These are phyloP conservation scores for Protomyces lactucae-debilis DNA, from an alignment of 1,139 yeast genomes.

Conservation along the genomic window DNA sequence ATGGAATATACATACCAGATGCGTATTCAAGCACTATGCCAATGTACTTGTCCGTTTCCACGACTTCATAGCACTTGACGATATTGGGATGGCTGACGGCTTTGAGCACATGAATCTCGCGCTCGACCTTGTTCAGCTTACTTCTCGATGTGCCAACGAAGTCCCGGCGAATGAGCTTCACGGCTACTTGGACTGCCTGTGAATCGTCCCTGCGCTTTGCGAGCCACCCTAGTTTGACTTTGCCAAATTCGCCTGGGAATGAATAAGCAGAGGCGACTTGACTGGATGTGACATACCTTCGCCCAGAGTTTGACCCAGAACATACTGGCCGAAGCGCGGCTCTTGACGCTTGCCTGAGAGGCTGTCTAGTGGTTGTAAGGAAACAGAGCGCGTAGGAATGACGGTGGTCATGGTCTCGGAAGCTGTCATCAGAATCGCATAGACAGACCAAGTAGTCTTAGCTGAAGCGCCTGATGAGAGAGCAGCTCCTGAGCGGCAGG, in stretches of 20 bases:
- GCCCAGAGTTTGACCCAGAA: conserved; percentile 89
- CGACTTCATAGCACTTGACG: conserved; percentile 82
- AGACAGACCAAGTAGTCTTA: neutral
- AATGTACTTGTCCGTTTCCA: conserved; percentile 89
- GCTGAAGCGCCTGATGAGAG: too few species aligned
- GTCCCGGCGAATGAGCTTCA: conserved; percentile 82
- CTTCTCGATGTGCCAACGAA: conserved; percentile 54
- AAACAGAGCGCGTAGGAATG: neutral
- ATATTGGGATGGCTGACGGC: conserved; percentile 81
- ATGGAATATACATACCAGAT: conserved; percentile 46
- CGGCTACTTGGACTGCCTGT: conserved; percentile 63
- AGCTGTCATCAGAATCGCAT: neutral
- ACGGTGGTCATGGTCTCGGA: neutral
- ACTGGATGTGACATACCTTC: conserved; percentile 53
- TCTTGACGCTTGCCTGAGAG: neutral
- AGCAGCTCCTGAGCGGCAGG: too few species aligned
- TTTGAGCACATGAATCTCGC: conserved; percentile 88
- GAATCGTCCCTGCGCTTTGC: conserved; percentile 5
- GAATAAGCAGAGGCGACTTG: neutral
- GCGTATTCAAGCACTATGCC: conserved; percentile 96
- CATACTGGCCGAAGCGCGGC: conserved; percentile 61
- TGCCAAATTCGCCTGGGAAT: conserved; percentile 66
- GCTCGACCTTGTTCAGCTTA: conserved; percentile 78
- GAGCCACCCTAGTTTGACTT: conserved; percentile 90
- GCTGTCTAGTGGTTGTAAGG: neutral